phyloP scores from a whole-genome alignment of 2,329 filamentous ascomycete species.

The Xylogone sp. region DNA sequence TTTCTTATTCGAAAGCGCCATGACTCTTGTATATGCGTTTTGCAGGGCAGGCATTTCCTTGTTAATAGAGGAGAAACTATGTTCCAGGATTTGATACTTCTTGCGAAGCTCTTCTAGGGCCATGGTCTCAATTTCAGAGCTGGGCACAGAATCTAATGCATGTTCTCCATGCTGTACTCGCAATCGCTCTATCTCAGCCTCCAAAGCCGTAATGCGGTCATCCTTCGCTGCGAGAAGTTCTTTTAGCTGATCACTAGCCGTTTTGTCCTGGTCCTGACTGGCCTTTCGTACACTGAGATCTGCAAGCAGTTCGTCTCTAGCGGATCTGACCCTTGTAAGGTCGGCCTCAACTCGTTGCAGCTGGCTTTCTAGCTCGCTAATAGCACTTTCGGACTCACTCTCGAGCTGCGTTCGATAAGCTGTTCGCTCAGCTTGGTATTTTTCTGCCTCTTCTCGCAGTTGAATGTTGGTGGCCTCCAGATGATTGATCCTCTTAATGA shows the following conservation, averaged over 20 bases:
- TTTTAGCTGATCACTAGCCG: slow-evolving; percentile 68
- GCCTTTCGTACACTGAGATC: slow-evolving; percentile 78
- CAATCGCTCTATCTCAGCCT: slow-evolving; percentile 76
- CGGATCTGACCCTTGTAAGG: slow-evolving; percentile 77
- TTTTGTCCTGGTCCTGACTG: slow-evolving; percentile 71
- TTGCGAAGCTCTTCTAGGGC: slow-evolving; percentile 67
- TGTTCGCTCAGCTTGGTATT: slow-evolving; percentile 78
- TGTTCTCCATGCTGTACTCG: slow-evolving; percentile 49
- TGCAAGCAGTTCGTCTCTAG: slow-evolving; percentile 79
- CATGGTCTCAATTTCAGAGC: slow-evolving; percentile 52
- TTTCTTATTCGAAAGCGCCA: slow-evolving; percentile 80
- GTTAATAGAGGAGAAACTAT: slow-evolving; percentile 79
- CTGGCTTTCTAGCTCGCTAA: slow-evolving; percentile 77
- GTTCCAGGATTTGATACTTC: slow-evolving; percentile 71
- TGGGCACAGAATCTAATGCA: slow-evolving; percentile 32
- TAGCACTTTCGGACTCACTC: slow-evolving; percentile 68
- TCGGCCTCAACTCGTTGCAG: slow-evolving; percentile 79
- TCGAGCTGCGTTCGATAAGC: slow-evolving; percentile 78
- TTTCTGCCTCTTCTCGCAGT: slow-evolving; percentile 79
- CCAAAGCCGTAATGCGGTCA: slow-evolving; percentile 74
- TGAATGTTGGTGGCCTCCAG: slow-evolving; percentile 85
- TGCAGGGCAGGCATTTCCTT: slow-evolving; percentile 87
- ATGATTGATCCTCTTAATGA: slow-evolving; percentile 88
- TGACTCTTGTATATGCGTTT: slow-evolving; percentile 85
- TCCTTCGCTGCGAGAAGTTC: slow-evolving; percentile 78